A percentile compares a stretch with the other conserved stretches of the same genome.
phyloP scores from a whole-genome alignment of 208 protist species.

The Leishmania aethiopica region DNA sequence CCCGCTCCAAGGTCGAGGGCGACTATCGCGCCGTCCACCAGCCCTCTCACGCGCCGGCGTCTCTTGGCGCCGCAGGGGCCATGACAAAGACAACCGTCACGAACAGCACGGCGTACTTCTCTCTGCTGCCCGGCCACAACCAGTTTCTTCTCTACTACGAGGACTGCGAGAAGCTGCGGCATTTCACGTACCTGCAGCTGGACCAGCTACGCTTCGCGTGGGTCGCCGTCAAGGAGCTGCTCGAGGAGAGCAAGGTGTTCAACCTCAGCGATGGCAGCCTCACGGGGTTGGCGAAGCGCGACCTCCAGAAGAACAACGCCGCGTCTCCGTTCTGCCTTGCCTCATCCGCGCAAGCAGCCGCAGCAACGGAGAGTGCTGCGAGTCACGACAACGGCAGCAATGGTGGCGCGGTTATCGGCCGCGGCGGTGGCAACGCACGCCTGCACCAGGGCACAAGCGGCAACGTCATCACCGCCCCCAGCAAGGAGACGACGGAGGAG shows the following conservation, averaged over 20 bases:
- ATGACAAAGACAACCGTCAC: constrained; percentile 39
- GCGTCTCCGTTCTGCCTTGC: constrained; percentile 32
- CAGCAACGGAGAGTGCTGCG: constrained; percentile 5
- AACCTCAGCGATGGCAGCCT: constrained; percentile 61
- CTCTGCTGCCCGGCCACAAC: constrained; percentile 56
- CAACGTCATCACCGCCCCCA: constrained; percentile 62
- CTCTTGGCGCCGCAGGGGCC: constrained; percentile 14
- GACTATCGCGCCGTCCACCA: constrained; percentile 29
- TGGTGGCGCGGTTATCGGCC: constrained; percentile 11
- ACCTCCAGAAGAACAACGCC: constrained; percentile 73
- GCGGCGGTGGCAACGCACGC: constrained; percentile 23
- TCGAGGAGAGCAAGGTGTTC: constrained; percentile 61
- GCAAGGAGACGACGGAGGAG: constrained; percentile 42
- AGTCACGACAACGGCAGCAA: neutral
- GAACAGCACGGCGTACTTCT: constrained; percentile 67
- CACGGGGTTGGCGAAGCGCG: constrained; percentile 59
- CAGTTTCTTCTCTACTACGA: constrained; percentile 84
- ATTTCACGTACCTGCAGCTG: constrained; percentile 72
- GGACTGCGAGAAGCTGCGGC: constrained; percentile 40
- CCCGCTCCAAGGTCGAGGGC: constrained; percentile 61
- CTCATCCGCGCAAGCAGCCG: neutral
- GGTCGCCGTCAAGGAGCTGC: constrained; percentile 68
- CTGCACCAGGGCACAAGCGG: constrained; percentile 42
- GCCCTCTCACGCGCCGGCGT: constrained; percentile 17
- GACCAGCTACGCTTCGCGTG: constrained; percentile 79